Evolutionary conservation across 2,329 filamentous ascomycete genomes (phyloP).

Genomic region (Fusarium dimerum): DNA sequence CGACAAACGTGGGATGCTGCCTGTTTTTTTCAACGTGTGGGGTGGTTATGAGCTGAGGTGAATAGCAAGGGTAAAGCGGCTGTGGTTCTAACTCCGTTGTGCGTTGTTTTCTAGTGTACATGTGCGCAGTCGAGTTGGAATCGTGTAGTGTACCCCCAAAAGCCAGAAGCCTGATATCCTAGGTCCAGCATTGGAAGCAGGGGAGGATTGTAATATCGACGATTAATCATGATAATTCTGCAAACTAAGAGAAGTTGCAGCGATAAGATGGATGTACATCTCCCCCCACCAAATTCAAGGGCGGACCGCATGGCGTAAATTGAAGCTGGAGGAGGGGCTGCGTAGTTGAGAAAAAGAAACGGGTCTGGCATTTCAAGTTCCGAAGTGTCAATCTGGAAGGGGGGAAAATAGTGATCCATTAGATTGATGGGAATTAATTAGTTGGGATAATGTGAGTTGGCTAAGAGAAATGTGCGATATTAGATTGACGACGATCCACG

Average conservation of each 20-base stretch:
- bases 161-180: background rate
- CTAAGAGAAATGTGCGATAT: constrained; percentile 23
- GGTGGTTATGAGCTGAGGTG: constrained; percentile 10
- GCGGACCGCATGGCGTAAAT: constrained; percentile 18
- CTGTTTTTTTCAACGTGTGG: constrained; percentile 8
- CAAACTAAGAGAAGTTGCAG: constrained; percentile 9
- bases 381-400: constrained; percentile 9
- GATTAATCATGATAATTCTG: constrained; percentile 21
- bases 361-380: background rate
- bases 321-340: background rate
- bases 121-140: background rate
- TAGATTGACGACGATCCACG: constrained; percentile 2
- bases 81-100: background rate
- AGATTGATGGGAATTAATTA: constrained; percentile 15
- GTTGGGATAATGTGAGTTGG: constrained; percentile 23
- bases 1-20: constrained; percentile 7
- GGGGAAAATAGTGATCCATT: constrained; percentile 7
- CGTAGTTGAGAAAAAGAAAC: background rate
- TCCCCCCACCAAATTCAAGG: constrained; percentile 10
- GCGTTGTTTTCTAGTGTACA: background rate
- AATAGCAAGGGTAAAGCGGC: background rate
- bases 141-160: background rate
- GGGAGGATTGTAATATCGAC: constrained; percentile 8
- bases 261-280: constrained; percentile 22
- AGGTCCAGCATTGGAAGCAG: background rate